A percentile compares a stretch with the other conserved stretches of the same genome.
phyloP scores from a whole-genome alignment of 1,284 basidiomycete genomes.

The Puccinia brachypodii region DNA sequence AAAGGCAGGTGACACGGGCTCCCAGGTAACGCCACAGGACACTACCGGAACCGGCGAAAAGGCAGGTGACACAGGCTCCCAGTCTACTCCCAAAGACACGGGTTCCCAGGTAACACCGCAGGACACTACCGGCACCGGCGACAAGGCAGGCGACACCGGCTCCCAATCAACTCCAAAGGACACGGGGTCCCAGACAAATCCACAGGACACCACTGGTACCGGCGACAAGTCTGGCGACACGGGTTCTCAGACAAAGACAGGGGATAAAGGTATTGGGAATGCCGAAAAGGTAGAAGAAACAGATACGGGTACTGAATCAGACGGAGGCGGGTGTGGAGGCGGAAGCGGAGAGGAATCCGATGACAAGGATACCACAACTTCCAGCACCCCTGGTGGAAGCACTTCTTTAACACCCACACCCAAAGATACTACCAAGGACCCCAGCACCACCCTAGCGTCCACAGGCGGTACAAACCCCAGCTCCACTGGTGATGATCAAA shows the following conservation, averaged over 20 bases:
- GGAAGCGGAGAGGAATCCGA: background rate
- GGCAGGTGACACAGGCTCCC: background rate
- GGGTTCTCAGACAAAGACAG: background rate
- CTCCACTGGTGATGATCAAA: background rate
- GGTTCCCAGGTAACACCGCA: too few species aligned
- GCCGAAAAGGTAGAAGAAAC: too few species aligned
- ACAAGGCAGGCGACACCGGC: too few species aligned
- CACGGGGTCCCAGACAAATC: background rate
- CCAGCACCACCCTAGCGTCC: background rate
- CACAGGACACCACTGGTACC: too few species aligned
- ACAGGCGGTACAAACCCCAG: background rate
- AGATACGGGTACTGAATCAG: background rate
- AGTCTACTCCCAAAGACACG: background rate
- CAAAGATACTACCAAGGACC: too few species aligned
- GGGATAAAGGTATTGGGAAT: background rate
- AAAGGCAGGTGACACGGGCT: too few species aligned
- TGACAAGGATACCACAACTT: background rate
- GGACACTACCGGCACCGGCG: background rate
- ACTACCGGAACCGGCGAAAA: background rate
- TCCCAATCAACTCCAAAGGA: too few species aligned
- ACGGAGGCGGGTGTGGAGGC: background rate
- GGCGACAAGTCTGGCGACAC: background rate
- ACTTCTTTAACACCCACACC: too few species aligned
- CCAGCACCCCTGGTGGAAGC: background rate
- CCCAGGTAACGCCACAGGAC: too few species aligned